Evolutionary conservation across 352 stramenopile species (phyloP), one percentile per base, ranked within the genome.

Genomic region (Globisporangium nunn): DNA sequence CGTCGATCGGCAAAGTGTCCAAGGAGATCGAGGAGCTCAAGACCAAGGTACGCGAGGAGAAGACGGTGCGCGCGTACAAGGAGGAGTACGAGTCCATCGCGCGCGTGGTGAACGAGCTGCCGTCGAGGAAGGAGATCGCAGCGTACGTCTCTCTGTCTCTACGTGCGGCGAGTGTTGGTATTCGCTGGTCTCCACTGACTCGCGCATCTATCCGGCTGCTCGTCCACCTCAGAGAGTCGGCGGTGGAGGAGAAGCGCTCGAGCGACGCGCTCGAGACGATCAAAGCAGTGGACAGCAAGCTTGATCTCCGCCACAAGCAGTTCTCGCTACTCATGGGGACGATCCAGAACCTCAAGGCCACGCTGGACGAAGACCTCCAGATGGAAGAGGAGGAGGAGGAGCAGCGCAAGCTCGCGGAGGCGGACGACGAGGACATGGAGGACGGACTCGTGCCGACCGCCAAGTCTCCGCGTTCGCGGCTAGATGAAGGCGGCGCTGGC

Each of bases 71-170:
- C 7, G 75, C 75, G 33, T 93, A 93, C 65, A 95, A 95, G 59
- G 82, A 95, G 60, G 85, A 93, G 61, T 95, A 95, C 67, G 85
- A 95, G 62, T 88, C 80, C 17, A 84, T 91, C 52, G 83, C 85
- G 39, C 67, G 81, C 15, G 78, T 91, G 3, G 78, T 95, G 62
- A 95, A 95, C 59, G 71, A 90, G 57, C 61, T 93, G 43, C 81
- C 83, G 56, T 88, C 85, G 14, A 61, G 81, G 28, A 64, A 68
- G 44, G 72, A 87, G 0, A 83, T 85, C 33, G 68, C 70, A n/a
- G 68, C 63, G 64, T 83, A 70, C 61, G 74, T 79, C 6, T 44
- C 8, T 51, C 30, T 3, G 29, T 2, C 14, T 28, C 33, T 2
- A 49, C 11, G 23, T n/a, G 14, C 49, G 40, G 23, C 47, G 14